These are phyloP conservation scores for Trichosporon inkin DNA, from an alignment of 1,284 basidiomycete genomes.

Conservation along the genomic window DNA sequence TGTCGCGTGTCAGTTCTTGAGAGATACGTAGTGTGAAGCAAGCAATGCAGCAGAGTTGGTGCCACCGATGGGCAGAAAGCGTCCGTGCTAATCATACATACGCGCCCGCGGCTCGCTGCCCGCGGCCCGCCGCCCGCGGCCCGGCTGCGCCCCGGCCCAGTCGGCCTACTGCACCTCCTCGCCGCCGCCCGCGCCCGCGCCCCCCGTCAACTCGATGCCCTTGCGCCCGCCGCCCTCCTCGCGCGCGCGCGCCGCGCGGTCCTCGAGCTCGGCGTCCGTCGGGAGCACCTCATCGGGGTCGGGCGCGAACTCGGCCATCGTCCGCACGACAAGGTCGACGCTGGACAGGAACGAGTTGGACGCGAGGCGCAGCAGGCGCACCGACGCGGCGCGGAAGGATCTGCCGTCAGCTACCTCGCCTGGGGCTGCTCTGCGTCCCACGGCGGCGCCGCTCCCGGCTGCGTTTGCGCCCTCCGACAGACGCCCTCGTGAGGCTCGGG, in stretches of 20 bases:
- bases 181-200: constrained; percentile 41
- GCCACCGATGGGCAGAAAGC: too few relatives aligned
- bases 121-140: neutral
- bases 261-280: constrained; percentile 41
- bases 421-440: neutral
- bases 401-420: constrained; percentile 18
- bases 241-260: constrained; percentile 26
- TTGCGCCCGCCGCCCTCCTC: constrained; percentile 24
- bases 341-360: constrained; percentile 82
- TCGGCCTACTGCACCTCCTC: constrained; percentile 34
- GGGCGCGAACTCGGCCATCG: constrained; percentile 65
- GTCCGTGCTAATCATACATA: too few relatives aligned
- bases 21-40: too few relatives aligned
- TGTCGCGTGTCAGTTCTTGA: too few relatives aligned
- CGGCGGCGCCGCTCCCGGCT: too few relatives aligned
- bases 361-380: constrained; percentile 74
- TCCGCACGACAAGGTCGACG: constrained; percentile 73
- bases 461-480: too few relatives aligned
- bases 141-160: neutral
- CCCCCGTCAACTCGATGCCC: constrained; percentile 45
- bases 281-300: constrained; percentile 28
- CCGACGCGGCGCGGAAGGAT: constrained; percentile 59
- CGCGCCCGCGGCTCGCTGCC: too few relatives aligned
- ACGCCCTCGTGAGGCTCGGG: too few relatives aligned
- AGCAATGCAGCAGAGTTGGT: too few relatives aligned